phyloP scores from a whole-genome alignment of 2,329 filamentous ascomycete genomes.

The Fusarium oligoseptatum region DNA sequence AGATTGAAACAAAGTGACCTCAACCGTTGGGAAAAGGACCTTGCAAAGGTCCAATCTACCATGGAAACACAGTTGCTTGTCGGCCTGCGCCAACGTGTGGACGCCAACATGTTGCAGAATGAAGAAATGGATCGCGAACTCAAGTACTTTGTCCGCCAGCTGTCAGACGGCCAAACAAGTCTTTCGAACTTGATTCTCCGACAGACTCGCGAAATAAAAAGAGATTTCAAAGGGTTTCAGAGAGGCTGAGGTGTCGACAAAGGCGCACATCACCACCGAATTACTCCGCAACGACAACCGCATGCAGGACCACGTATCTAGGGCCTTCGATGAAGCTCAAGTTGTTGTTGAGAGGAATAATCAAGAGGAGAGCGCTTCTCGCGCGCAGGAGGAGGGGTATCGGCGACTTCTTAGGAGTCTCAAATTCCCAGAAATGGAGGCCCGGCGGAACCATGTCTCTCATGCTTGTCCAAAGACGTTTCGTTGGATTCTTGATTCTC shows the following conservation, averaged over 20 bases:
- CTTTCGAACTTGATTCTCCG: background rate
- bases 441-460: background rate
- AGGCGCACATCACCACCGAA: background rate
- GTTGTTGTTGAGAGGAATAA: too few species aligned
- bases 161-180: background rate
- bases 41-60: background rate
- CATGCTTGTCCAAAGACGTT: background rate
- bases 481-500: background rate
- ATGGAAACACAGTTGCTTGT: background rate
- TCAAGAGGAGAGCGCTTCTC: background rate
- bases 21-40: background rate
- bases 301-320: background rate
- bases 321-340: background rate
- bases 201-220: fast-evolving
- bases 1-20: background rate
- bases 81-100: background rate
- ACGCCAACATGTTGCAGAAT: background rate
- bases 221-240: background rate
- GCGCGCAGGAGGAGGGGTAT: background rate
- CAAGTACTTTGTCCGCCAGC: background rate
- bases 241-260: background rate
- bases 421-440: background rate
- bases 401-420: background rate
- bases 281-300: background rate
- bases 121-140: background rate